A percentile compares a stretch with the other conserved stretches of the same genome.
Evolutionary conservation across 176 grass and related monocot genomes (phyloP).

Genomic region (Guadua angustifolia): DNA sequence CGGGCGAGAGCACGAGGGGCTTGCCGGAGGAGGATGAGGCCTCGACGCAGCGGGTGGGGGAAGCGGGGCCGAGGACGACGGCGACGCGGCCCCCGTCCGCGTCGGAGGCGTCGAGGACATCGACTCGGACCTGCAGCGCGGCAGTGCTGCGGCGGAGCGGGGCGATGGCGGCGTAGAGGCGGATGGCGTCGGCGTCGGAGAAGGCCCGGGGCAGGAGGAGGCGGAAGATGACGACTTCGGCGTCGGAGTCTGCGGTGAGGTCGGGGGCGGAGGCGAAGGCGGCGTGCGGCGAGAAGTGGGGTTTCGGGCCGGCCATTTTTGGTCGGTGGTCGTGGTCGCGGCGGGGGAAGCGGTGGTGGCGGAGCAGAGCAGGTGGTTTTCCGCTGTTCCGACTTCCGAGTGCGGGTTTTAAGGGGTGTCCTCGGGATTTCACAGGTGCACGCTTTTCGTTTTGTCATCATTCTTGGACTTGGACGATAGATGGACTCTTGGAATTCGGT

Average conservation of each 20-base stretch:
- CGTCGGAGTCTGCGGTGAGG: background rate
- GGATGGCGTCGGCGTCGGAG: conserved; percentile 44
- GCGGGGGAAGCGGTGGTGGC: background rate
- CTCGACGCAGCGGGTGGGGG: conserved; percentile 38
- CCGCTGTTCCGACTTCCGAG: conserved; percentile 32
- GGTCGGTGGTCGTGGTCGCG: background rate
- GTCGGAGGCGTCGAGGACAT: conserved; percentile 9
- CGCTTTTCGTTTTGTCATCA: no score
- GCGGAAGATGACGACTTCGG: conserved; percentile 33
- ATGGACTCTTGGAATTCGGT: no score
- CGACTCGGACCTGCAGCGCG: conserved; percentile 47
- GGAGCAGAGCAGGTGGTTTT: background rate
- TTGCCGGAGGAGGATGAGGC: conserved; percentile 37
- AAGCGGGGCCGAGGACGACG: conserved; percentile 38
- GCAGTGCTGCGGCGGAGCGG: conserved; percentile 38
- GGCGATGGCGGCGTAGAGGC: conserved; percentile 49
- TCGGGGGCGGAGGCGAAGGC: background rate
- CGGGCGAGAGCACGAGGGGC: conserved; percentile 47
- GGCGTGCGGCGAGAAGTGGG: conserved; percentile 35
- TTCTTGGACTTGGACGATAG: no score
- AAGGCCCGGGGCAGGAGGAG: conserved; percentile 36
- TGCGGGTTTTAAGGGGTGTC: no score
- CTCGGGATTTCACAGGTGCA: no score
- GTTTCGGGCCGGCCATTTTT: conserved; percentile 30
- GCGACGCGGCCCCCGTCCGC: conserved; percentile 32